phyloP scores from a whole-genome alignment of 768 basidiomycete genomes.

The Trametes cubensis region DNA sequence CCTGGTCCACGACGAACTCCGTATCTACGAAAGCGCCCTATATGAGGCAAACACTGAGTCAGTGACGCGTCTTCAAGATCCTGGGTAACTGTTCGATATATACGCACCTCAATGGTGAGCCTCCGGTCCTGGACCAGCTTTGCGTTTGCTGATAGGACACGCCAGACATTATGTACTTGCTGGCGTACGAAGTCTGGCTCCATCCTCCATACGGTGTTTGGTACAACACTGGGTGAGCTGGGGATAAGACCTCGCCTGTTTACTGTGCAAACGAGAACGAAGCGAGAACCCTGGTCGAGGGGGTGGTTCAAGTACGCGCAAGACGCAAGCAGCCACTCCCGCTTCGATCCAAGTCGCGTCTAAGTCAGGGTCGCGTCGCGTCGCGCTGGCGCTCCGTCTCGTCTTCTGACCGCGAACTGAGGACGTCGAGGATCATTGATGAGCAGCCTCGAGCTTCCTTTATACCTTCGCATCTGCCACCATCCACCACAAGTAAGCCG shows the following conservation, averaged over 20 bases:
- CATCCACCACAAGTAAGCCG: too few relatives aligned
- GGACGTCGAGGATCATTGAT: too few relatives aligned
- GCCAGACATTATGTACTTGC: conserved; percentile 12
- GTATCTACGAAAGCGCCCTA: conserved; percentile 7
- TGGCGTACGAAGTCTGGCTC: conserved; percentile 11
- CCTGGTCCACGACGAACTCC: not conserved
- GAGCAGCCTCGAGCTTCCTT: too few relatives aligned
- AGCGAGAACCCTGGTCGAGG: too few relatives aligned
- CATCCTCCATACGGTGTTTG: not conserved
- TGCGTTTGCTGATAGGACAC: conserved; percentile 6
- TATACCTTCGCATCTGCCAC: too few relatives aligned
- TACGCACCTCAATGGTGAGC: conserved; percentile 7
- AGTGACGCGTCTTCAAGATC: not conserved
- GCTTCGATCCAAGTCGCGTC: not conserved
- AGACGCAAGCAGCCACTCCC: not conserved
- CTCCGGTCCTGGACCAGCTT: conserved; percentile 3
- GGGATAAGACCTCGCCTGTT: too few relatives aligned
- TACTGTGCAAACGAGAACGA: too few relatives aligned
- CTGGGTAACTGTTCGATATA: not conserved
- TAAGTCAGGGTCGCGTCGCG: conserved; percentile 12
- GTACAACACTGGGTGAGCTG: too few relatives aligned
- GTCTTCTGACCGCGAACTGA: not conserved
- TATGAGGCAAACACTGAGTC: too few relatives aligned
- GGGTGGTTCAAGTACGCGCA: not conserved
- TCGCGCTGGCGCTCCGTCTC: conserved; percentile 1